Conservation (phyloP, 257 asterid genomes). For the Catharanthus roseus region DNA sequence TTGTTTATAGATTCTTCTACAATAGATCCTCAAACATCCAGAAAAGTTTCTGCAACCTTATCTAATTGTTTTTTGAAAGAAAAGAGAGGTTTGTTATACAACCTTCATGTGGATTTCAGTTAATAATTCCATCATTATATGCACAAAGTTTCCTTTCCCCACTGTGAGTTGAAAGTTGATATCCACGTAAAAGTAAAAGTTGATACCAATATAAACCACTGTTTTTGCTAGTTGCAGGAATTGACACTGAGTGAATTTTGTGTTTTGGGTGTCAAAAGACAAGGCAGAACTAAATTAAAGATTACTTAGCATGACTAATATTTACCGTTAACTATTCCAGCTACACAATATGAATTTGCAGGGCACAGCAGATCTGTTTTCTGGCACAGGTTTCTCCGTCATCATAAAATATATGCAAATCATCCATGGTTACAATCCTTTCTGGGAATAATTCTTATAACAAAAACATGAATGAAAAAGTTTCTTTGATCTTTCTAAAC, state of each 20-base stretch:
- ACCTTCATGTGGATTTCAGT: neutral
- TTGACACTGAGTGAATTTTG: neutral
- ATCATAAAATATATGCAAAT: too few relatives aligned
- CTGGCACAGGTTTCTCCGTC: neutral
- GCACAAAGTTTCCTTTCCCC: neutral
- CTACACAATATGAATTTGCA: neutral
- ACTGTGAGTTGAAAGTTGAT: neutral
- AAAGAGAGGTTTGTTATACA: slow-evolving; percentile 35
- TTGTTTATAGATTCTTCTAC: slow-evolving; percentile 91
- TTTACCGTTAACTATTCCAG: neutral
- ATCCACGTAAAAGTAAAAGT: neutral
- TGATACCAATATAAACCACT: neutral
- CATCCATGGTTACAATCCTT: too few relatives aligned
- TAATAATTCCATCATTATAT: neutral
- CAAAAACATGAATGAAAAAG: too few relatives aligned
- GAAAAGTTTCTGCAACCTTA: slow-evolving; percentile 54
- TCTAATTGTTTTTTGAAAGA: slow-evolving; percentile 36
- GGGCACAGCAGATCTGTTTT: neutral
- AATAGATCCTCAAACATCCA: slow-evolving; percentile 88
- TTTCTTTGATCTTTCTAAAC: too few relatives aligned
- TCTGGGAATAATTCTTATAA: neutral
- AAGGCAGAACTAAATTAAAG: neutral
- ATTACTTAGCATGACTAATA: neutral
- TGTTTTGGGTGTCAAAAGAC: too few relatives aligned
- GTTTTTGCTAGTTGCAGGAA: neutral